A percentile compares a stretch with the other conserved stretches of the same genome.
phyloP scores from a whole-genome alignment of 176 grass and related monocot genomes.

The Bothriochloa decipiens region DNA sequence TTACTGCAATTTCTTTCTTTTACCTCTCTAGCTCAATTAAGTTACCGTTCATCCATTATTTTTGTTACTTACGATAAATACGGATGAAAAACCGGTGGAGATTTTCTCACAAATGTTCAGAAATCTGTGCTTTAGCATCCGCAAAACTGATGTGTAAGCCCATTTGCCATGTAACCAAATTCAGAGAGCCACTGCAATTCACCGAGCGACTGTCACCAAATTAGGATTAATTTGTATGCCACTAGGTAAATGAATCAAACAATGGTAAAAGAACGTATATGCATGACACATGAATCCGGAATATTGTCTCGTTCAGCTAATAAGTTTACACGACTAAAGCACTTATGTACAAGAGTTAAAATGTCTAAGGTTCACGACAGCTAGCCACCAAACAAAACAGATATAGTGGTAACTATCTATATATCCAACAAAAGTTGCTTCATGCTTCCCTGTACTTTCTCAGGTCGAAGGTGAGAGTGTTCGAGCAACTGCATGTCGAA shows the following conservation, averaged over 20 bases:
- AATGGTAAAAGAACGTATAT: no score
- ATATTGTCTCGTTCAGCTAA: not conserved
- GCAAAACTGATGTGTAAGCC: not conserved
- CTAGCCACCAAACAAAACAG: not conserved
- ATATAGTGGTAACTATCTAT: not conserved
- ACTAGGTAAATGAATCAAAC: no score
- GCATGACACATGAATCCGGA: no score
- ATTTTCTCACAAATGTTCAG: not conserved
- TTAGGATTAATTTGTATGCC: no score
- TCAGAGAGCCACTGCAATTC: not conserved
- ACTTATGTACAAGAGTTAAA: not conserved
- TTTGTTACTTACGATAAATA: not conserved
- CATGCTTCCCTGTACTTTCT: conserved; percentile 84
- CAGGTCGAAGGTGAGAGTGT: conserved; percentile 93
- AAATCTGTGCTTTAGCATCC: not conserved
- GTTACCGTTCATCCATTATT: not conserved
- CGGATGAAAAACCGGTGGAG: not conserved
- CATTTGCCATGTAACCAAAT: not conserved
- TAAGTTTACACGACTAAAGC: not conserved
- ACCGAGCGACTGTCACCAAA: no score
- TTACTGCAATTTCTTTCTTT: not conserved
- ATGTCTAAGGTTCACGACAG: not conserved
- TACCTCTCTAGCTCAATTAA: not conserved
- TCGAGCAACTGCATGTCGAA: conserved; percentile 77
- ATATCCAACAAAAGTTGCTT: conserved; percentile 27